Base-by-base conservation (phyloP, 371 early-diverging fungal species). In the Mortierella sp. region DNA sequence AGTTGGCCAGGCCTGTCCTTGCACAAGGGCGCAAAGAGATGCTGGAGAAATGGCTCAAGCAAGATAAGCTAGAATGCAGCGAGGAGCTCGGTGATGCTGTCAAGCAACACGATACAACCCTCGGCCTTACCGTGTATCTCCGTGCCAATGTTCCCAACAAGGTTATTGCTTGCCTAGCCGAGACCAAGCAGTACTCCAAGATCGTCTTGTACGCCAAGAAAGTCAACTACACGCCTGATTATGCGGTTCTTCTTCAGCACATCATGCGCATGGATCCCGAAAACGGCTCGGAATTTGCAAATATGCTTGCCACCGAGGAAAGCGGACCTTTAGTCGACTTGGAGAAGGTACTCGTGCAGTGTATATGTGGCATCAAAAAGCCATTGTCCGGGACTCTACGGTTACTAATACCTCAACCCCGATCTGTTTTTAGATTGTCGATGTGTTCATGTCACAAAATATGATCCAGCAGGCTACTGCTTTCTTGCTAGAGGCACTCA, bases 11-110 rank as follows among this genome's bases (percentile, higher is more conserved):
- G 46, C 98, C 97, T 4, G 96, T 98, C 8, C 83, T 98, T 28
- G 86, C 86, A 19, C 96, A 97, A 73, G 94, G 94, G 54, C 91
- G 96, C 60, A 96, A 96, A 76, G 92, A 95, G 62, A 80, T 98
- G 56, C 82, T 98, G 16, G 97, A 98, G 67, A 98, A 96, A 77
- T 98, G 98, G 98, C 87, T 98, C 56, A 97, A 98, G 83, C 98
- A 98, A 78, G 97, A 98, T 77, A 98, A 98, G 79, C 85, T 98
- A 8, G 92, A 94, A 67, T 97, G 98, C 83, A 96, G 94, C 79
- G 98, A 98, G 77, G 98, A 98, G 69, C 86, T 98, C 21, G 99
- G 99, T 67, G 99, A 98, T 71, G 90, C 96, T 76, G 97, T 98
- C 57, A 95, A 95, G 82, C 94, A 90, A 60, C 88, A 91, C 58